Percentiles rank a stretch among this genome's conserved stretches.
phyloP scores from a whole-genome alignment of 192 early-diverging fungal species.

The Linnemannia exigua region DNA sequence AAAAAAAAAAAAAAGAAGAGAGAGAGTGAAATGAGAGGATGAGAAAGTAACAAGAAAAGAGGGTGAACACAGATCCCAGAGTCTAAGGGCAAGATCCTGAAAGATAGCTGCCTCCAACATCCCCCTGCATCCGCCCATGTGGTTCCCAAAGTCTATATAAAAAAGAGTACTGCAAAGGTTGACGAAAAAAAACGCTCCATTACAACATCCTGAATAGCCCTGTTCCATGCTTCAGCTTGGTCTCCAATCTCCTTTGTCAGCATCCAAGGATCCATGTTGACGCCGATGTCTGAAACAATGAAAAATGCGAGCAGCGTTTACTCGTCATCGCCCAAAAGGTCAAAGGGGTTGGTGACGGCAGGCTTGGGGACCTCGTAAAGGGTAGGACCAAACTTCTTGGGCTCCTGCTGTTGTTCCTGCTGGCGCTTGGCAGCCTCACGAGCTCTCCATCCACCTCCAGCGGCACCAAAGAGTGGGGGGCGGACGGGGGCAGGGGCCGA shows the following conservation, averaged over 20 bases:
- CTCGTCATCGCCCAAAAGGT: slow-evolving; percentile 33
- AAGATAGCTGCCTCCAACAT: not conserved
- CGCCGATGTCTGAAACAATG: not conserved
- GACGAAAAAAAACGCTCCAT: not conserved
- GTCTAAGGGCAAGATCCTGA: not conserved
- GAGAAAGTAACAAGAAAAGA: no score
- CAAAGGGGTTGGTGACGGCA: slow-evolving; percentile 46
- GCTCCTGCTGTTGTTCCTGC: slow-evolving; percentile 38
- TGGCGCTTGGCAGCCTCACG: slow-evolving; percentile 49
- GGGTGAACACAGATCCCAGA: not conserved
- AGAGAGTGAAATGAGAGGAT: no score
- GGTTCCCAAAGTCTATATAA: not conserved
- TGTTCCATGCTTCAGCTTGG: not conserved
- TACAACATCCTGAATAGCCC: not conserved
- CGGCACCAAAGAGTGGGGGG: slow-evolving; percentile 51
- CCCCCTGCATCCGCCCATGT: not conserved
- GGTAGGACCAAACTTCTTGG: slow-evolving; percentile 56
- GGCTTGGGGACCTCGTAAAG: slow-evolving; percentile 47
- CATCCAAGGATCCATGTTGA: not conserved
- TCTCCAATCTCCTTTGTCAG: not conserved
- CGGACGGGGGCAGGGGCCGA: slow-evolving; percentile 46
- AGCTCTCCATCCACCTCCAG: slow-evolving; percentile 49
- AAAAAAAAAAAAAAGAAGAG: not conserved
- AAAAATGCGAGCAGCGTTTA: not conserved
- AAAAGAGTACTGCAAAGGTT: not conserved